Base-by-base conservation (phyloP, 805 yeast genomes). In the Metschnikowia vanudenii region DNA sequence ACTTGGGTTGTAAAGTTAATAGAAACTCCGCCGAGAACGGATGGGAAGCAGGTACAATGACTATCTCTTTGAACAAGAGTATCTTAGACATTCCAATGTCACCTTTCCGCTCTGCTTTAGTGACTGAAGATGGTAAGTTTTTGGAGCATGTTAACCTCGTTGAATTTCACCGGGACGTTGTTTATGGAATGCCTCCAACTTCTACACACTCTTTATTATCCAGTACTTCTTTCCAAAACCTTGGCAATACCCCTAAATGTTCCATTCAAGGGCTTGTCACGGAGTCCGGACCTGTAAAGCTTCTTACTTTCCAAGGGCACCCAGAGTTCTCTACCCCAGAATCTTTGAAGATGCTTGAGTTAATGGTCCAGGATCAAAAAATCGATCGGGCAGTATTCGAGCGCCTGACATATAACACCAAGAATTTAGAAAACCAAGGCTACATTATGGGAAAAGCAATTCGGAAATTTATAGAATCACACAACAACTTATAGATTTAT, bases 281-380 rank as follows among this genome's bases (percentile, higher is more conserved):
- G 2, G 61, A 56, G 13, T 45, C 76, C 45, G 76, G 78, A 34
- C 71, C 74, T 0, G 59, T 71, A 18, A 71, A 74, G 37, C 44
- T 85, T 7, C 64, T 90, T 18, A 79, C 94, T 0, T 78, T 89
- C 54, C 97, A 90, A 64, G 96, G 96, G 0, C 97, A 90, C 58
- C 97, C 97, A 0, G 97, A 90, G 61, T 90, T 87, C 58, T 59
- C 67, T 20, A 67, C 68, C 0, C 71, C 63, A 3, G 59, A 58
- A 24, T 56, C 67, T 1, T 41, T 62, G 20, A 63, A 54, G 18
- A 49, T 68, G 50, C 61, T 64, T 43, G 50, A 59, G 39, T 16
- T 46, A 18, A 54, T 57, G 38, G 46, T 41, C 41, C 47, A 57
- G 13, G 41, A 40, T 16, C 57, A 59, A 12, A 17, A 38, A 13